phyloP scores from a whole-genome alignment of 345 rosid genomes.

The Salix dunnii region DNA sequence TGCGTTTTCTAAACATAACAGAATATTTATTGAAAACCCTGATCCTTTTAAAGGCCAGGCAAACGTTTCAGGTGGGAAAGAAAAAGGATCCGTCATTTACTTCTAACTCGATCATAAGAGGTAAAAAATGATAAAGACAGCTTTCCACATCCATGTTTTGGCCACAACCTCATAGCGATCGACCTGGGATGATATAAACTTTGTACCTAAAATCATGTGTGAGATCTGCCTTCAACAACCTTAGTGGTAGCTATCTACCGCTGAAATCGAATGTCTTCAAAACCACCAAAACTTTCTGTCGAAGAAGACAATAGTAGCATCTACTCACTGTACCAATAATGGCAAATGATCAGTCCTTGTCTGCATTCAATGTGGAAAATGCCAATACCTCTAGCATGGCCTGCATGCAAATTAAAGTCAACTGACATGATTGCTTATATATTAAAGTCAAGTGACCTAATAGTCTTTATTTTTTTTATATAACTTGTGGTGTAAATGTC shows the following conservation, averaged over 20 bases:
- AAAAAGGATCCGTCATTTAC: too few species aligned
- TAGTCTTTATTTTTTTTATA: background rate
- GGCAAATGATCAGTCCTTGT: slow-evolving; percentile 6
- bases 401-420: background rate
- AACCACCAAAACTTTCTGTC: slow-evolving; percentile 24
- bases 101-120: background rate
- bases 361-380: slow-evolving; percentile 8
- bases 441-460: background rate
- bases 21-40: too few species aligned
- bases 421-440: background rate
- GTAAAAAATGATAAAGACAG: background rate
- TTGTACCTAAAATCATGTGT: slow-evolving; percentile 6
- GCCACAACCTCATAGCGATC: background rate
- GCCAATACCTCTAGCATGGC: background rate
- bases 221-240: background rate
- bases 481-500: background rate
- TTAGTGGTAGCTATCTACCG: slow-evolving; percentile 9
- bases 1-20: too few species aligned
- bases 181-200: background rate
- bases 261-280: background rate
- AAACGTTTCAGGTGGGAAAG: background rate
- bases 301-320: background rate
- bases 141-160: background rate
- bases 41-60: too few species aligned
- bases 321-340: background rate